A percentile compares a stretch with the other conserved stretches of the same genome.
Conservation (phyloP, 2,329 filamentous ascomycete genomes). For the Xylaria sp. region DNA sequence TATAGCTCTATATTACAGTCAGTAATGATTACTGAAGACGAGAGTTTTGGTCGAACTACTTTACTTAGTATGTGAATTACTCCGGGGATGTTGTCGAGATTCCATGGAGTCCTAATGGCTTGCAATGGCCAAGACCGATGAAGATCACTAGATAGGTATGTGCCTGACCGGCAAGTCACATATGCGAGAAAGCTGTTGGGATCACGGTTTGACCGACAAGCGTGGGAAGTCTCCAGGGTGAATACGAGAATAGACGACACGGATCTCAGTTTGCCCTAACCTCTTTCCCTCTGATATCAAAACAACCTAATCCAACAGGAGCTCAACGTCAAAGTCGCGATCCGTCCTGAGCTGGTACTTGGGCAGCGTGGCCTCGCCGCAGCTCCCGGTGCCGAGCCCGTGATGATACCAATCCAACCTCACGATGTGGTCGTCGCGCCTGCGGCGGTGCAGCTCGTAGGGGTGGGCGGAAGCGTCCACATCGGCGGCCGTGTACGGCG, state of each 20-base stretch:
- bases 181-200: no score
- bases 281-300: constrained; percentile 43
- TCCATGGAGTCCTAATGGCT: no score
- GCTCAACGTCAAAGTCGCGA: constrained; percentile 47
- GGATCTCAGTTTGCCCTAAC: background rate
- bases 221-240: background rate
- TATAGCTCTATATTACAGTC: no score
- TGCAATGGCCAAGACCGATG: no score
- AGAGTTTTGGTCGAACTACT: no score
- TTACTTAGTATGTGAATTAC: no score
- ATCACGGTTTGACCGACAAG: no score
- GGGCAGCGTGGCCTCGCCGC: constrained; percentile 58
- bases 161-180: no score
- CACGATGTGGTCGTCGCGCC: constrained; percentile 55
- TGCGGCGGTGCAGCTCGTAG: constrained; percentile 56
- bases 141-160: no score
- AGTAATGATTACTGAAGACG: no score
- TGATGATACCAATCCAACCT: constrained; percentile 65
- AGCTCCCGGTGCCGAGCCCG: constrained; percentile 64
- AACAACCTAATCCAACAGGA: constrained; percentile 46
- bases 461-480: constrained; percentile 60
- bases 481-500: constrained; percentile 58
- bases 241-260: no score
- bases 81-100: no score
- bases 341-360: constrained; percentile 49